Evolutionary conservation across 345 rosid genomes (phyloP), one percentile per base, ranked within the genome.

Genomic region (Nephelium lappaceum): DNA sequence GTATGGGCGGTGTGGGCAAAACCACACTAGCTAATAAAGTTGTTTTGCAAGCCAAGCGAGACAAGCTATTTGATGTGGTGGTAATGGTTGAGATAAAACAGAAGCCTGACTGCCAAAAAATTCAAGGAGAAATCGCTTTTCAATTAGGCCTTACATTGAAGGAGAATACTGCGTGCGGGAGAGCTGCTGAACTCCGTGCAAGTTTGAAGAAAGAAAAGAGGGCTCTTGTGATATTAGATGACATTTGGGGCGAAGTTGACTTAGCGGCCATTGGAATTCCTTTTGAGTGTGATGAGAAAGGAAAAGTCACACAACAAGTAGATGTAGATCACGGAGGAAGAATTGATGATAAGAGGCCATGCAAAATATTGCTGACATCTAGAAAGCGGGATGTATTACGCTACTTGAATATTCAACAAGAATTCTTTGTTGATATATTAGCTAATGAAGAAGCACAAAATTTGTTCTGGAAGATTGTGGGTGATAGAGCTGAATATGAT

Each of bases 11-110:
- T 24, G 11, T 78, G 57, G 51, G 64, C 15, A 64, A 78, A 24
- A 78, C 69, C 5, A 82, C 77, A 1, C 41, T 70, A 45, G 72
- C 41, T 11, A 79, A 67, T 23, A 11, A 72, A 67, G 78, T 83
- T 18, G 24, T 60, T 38, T 8, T 74, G 53, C 45, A 16, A 7
- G 58, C 42, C 5, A 36, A 23, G 49, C 53, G 51, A 39, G 16
- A 61, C 12, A 36, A 64, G 10, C 31, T 78, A 55, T 78, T 78
- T 31, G 11, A 27, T 49, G 64, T 49, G 11, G 81, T 78, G 14
- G 64, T 23, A 10, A 45, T 71, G 51, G 81, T 43, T 31, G 69
- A 49, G 27, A 75, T 78, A 24, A 63, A 71, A 8, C 41, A 23
- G 39, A 45, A 14, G 8, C 71, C 76, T 11, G 64, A 78, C 41